A percentile compares a stretch with the other conserved stretches of the same genome.
Conservation (phyloP, 768 basidiomycete species). For the Leccinum truebloodii region DNA sequence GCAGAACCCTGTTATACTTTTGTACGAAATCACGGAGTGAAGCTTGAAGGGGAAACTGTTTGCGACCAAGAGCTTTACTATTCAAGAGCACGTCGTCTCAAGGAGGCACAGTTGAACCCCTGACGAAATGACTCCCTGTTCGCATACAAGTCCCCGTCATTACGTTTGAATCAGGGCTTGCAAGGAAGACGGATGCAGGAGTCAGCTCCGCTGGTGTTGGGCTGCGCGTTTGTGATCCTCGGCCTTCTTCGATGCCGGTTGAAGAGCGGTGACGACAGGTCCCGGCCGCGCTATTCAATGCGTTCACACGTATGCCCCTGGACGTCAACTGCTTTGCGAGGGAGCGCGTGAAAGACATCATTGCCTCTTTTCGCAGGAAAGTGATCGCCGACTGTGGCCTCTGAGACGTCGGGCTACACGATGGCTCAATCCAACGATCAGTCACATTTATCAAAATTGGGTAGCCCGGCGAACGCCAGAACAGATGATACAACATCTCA, state of each 20-base stretch:
- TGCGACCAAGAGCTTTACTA: conserved; percentile 4
- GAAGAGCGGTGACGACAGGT: conserved; percentile 58
- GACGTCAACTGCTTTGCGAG: conserved; percentile 53
- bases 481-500: conserved; percentile 28
- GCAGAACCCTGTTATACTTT: conserved; percentile 7
- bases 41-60: conserved; percentile 1
- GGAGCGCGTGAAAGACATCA: conserved; percentile 56
- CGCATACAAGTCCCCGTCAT: conserved; percentile 41
- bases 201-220: conserved; percentile 55
- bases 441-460: conserved; percentile 27
- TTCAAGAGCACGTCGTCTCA: conserved; percentile 16
- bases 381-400: conserved; percentile 43
- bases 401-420: conserved; percentile 5
- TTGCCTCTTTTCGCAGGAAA: conserved; percentile 60
- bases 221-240: conserved; percentile 50
- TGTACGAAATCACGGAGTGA: not conserved
- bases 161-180: conserved; percentile 40
- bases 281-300: conserved; percentile 43
- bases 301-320: conserved; percentile 59
- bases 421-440: not conserved
- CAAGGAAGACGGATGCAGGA: conserved; percentile 57
- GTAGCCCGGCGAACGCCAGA: conserved; percentile 41
- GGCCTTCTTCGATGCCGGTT: conserved; percentile 49
- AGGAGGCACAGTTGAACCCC: not conserved
- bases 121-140: conserved; percentile 20